Evolutionary conservation across 2,329 filamentous ascomycete species (phyloP).

Genomic region (Daldinia sp.): DNA sequence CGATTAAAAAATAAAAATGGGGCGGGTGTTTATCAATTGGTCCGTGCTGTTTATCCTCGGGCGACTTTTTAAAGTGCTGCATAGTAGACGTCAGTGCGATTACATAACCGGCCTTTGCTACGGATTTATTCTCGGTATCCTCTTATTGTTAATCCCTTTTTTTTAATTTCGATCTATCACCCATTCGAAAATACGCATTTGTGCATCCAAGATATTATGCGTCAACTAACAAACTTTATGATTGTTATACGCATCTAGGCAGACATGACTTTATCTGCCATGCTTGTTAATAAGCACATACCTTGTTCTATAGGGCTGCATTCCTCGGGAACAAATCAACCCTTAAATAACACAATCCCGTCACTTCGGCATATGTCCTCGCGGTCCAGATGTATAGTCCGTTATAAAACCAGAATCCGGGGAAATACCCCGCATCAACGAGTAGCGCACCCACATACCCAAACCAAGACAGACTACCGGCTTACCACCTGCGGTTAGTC

Average conservation of each 20-base stretch:
- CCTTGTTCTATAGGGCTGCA: background rate
- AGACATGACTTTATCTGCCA: no score
- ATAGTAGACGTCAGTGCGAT: background rate
- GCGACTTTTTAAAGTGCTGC: background rate
- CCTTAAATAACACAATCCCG: background rate
- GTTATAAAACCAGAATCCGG: constrained; percentile 16
- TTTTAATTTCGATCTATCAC: no score
- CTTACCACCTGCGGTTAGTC: constrained; percentile 24
- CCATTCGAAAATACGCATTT: no score
- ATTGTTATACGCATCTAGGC: no score
- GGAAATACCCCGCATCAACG: constrained; percentile 28
- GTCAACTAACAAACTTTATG: no score
- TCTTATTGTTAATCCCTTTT: no score
- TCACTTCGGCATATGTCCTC: constrained; percentile 21
- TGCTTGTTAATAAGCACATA: background rate
- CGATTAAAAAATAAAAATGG: constrained; percentile 1
- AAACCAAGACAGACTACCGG: background rate
- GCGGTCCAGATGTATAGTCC: background rate
- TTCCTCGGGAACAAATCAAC: background rate
- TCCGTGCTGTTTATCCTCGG: background rate
- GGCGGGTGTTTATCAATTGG: background rate
- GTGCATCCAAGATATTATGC: no score
- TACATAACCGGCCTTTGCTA: no score
- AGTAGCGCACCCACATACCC: background rate
- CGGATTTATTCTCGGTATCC: no score